Evolutionary conservation across 208 protist genomes (phyloP).

Genomic region (Crithidia acanthocephali): DNA sequence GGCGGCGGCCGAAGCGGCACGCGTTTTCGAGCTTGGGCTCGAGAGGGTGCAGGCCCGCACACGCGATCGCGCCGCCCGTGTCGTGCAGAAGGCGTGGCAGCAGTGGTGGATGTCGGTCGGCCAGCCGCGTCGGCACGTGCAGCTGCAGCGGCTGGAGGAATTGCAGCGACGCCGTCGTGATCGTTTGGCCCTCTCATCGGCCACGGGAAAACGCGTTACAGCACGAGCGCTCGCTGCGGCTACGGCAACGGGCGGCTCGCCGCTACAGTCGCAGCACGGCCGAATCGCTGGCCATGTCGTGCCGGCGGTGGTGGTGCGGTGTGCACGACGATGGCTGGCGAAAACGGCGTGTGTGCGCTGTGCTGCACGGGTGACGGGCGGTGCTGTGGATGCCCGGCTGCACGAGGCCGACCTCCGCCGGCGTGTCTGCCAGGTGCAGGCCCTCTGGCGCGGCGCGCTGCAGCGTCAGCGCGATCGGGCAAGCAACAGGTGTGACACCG

Average conservation of each 20-base stretch:
- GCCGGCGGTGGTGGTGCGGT: constrained; percentile 39
- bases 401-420: constrained; percentile 33
- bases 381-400: constrained; percentile 10
- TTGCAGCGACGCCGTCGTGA: constrained; percentile 38
- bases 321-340: constrained; percentile 50
- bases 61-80: constrained; percentile 39
- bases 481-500: not conserved
- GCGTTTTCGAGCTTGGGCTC: constrained; percentile 30
- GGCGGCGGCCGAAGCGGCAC: constrained; percentile 19
- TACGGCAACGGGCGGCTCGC: no score
- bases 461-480: not conserved
- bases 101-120: constrained; percentile 75
- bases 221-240: not conserved
- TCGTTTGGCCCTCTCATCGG: constrained; percentile 1
- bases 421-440: constrained; percentile 36
- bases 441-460: constrained; percentile 38
- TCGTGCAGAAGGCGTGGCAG: constrained; percentile 64
- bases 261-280: constrained; percentile 15
- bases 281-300: constrained; percentile 16
- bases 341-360: constrained; percentile 54
- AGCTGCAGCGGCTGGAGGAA: constrained; percentile 54
- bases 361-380: constrained; percentile 20
- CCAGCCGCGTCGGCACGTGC: constrained; percentile 43
- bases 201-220: not conserved
- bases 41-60: constrained; percentile 43